These are phyloP conservation scores for Cercospora sesami DNA, from an alignment of 2,329 filamentous ascomycete species.

Conservation along the genomic window DNA sequence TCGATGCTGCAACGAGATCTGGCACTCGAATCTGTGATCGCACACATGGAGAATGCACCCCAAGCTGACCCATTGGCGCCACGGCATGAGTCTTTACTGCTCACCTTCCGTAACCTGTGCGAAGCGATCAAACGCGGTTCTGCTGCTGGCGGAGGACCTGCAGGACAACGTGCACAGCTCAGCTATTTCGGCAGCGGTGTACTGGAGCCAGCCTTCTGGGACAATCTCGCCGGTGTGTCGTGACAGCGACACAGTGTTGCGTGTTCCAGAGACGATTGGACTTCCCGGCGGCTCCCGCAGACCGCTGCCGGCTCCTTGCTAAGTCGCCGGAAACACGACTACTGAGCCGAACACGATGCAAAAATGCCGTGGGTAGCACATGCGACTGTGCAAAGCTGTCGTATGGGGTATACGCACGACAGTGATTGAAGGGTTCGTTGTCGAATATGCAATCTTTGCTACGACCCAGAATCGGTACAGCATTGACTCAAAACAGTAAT, in stretches of 20 bases:
- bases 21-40: slow-evolving; percentile 25
- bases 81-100: slow-evolving; percentile 23
- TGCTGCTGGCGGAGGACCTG: slow-evolving; percentile 10
- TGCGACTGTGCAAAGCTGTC: background rate
- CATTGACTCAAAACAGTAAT: background rate
- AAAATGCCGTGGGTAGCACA: background rate
- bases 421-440: background rate
- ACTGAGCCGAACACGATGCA: background rate
- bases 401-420: background rate
- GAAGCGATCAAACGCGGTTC: slow-evolving; percentile 26
- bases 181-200: slow-evolving; percentile 22
- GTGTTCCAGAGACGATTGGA: background rate
- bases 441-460: background rate
- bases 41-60: slow-evolving; percentile 27
- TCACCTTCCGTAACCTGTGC: slow-evolving; percentile 24
- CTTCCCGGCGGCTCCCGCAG: background rate
- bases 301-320: background rate
- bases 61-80: slow-evolving; percentile 26
- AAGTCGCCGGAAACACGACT: background rate
- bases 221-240: slow-evolving; percentile 13
- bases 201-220: slow-evolving; percentile 25
- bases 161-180: background rate
- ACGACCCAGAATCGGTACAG: background rate
- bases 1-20: slow-evolving; percentile 31
- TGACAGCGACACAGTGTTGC: background rate